Evolutionary conservation across 495 filamentous ascomycete genomes (phyloP), one percentile per base, ranked within the genome.

Genomic region (Delitschia confertaspora): DNA sequence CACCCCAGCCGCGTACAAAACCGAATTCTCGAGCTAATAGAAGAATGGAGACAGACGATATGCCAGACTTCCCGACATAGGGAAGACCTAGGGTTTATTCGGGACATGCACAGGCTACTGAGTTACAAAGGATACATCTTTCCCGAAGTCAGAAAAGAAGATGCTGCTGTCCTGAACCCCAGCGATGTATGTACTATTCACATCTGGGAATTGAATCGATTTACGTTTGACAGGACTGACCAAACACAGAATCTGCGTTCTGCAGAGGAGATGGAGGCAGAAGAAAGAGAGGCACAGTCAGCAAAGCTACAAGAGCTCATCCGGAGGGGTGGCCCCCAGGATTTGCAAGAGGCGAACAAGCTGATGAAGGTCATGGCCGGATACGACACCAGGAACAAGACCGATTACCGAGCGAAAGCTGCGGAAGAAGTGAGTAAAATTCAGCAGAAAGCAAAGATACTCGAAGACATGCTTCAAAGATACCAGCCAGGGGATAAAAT

Each of bases 361-460:
- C 66, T 98, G 43, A 98, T 98, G 91, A 98, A 98, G 65, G 75
- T 98, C 31, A 95, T 98, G 91, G 91, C 91, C 19, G 91, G 91
- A 47, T 96, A 82, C 62, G 91, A 96, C 61, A 93, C 84, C 31
- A 69, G 86, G 51, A 82, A 86, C 51, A 96, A 95, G 65, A 95
- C 93, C 3, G 91, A 98, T 64, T 98, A 95, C 59, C 78, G 91
- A 50, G 91, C 91, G 22, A 96, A 96, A 66, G 91, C 91, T 2
- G 91, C 91, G 6, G 88, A 95, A 59, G 91, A 96, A 40, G 88
- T 96, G 2, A 73, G 73, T 43, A 93, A 85, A 66, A 85, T 98
- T 33, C 88, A 94, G 59, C 83, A 83, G 56, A 98, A 98, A 59
- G 91, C 91, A 6, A 79, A 78, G 59, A 65, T 98, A 39, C 59